Evolutionary conservation across 305 asterid species (phyloP), one percentile per base, ranked within the genome.

Genomic region (Fraxinus sp.): DNA sequence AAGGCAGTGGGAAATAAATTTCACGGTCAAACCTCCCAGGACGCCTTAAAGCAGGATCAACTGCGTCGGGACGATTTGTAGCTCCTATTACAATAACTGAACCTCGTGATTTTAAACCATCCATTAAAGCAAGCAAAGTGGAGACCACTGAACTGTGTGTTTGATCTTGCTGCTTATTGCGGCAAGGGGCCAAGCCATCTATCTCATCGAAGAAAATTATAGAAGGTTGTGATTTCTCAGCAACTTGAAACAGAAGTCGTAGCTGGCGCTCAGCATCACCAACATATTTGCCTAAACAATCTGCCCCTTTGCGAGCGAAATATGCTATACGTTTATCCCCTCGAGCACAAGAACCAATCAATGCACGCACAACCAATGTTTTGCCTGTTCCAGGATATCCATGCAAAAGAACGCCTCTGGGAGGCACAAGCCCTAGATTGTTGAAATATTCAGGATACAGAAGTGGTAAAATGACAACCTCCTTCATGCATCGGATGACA

Each of bases 301-400:
- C 99, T 68, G 99, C 99, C 79, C 99, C 99, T 90, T 96, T 96
- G 72, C 98, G 98, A 33, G 98, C 97, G 89, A 96, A 96, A 91
- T 96, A 96, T 83, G 99, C 99, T 77, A 96, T 96, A 81, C 91
- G 92, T 88, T 89, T 92, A 82, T 96, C 98, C 71, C 99, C 98
- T 77, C 94, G 97, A 84, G 99, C 97, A 89, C 98, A 96, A 77
- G 97, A 89, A 81, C 99, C 99, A 90, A 96, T 97, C 78, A 96
- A 91, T n/a, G 98, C 98, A 79, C 99, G 98, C 80, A 96, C 98
- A 85, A 92, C 94, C 92, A 96, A 88, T 46, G 99, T 96, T 90
- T 96, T 96, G 72, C 99, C 99, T 39, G 99, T 96, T 87, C 99
- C 99, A 79, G 99, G 98, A 89, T 93, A 89, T 85, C 99, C 99